Conservation (phyloP, 108 stramenopile genomes). For the Skeletonema menzelii region DNA sequence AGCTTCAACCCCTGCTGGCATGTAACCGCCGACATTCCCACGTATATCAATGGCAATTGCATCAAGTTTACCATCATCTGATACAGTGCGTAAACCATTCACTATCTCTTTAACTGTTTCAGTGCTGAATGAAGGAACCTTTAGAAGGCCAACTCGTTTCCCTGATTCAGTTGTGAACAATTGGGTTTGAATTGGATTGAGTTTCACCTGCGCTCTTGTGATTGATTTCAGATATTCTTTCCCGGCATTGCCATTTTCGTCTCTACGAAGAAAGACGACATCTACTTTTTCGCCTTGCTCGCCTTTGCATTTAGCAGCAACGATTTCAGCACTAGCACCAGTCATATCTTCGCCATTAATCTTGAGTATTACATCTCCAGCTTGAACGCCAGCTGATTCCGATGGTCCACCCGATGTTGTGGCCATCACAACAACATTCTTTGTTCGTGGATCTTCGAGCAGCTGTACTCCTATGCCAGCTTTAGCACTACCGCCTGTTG, state of each 20-base stretch:
- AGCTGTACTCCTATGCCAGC: conserved; percentile 64
- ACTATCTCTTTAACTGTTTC: conserved; percentile 46
- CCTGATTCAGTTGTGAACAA: conserved; percentile 25
- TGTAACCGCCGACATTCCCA: conserved; percentile 66
- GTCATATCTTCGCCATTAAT: conserved; percentile 50
- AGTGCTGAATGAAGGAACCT: conserved; percentile 46
- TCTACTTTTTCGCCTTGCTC: conserved; percentile 33
- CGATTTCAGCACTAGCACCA: conserved; percentile 48
- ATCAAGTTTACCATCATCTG: conserved; percentile 10
- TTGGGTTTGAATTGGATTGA: conserved; percentile 23
- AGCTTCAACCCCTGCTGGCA: conserved; percentile 64
- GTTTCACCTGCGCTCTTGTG: conserved; percentile 25
- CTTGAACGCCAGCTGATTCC: conserved; percentile 34
- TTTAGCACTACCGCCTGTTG: conserved; percentile 20
- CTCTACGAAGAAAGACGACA: conserved; percentile 26
- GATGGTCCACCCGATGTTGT: conserved; percentile 46
- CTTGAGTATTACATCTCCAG: conserved; percentile 46
- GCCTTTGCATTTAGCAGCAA: conserved; percentile 59
- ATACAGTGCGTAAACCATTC: conserved; percentile 31
- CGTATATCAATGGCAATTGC: conserved; percentile 54
- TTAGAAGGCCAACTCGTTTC: conserved; percentile 45
- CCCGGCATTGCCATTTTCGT: conserved; percentile 11
- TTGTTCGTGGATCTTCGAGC: conserved; percentile 30
- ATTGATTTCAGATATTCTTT: conserved; percentile 12
- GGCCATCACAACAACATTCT: conserved; percentile 44